Evolutionary conservation across 768 basidiomycete genomes (phyloP).

Genomic region (Amanita rimosa): DNA sequence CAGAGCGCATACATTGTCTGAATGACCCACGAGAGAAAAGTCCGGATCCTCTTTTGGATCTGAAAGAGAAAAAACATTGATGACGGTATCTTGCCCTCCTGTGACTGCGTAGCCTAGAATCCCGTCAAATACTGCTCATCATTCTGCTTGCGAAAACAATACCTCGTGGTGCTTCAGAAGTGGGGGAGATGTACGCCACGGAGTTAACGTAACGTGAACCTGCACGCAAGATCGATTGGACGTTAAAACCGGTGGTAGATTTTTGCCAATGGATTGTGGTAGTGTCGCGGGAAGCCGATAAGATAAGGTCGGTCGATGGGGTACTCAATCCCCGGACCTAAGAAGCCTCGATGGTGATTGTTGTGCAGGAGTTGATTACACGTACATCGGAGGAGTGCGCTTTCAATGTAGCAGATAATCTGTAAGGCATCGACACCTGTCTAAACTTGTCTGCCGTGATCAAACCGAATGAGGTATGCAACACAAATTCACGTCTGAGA

Average conservation of each 20-base stretch:
- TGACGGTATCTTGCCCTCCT: conserved; percentile 81
- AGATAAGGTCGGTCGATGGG: conserved; percentile 63
- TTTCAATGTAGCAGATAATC: conserved; percentile 60
- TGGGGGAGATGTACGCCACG: conserved; percentile 66
- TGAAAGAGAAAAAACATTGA: conserved; percentile 70
- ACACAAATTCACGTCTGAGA: neutral
- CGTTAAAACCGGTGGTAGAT: conserved; percentile 36
- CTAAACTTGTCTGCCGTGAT: neutral
- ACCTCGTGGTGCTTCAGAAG: conserved; percentile 62
- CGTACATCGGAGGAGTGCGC: conserved; percentile 70
- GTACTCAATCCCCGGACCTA: conserved; percentile 80
- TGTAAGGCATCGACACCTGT: conserved; percentile 46
- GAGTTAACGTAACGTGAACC: conserved; percentile 76
- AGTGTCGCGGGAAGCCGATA: conserved; percentile 88
- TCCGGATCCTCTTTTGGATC: conserved; percentile 57
- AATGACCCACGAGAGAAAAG: conserved; percentile 80
- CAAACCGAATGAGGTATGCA: neutral
- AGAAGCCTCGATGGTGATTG: conserved; percentile 12
- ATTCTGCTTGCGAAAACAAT: conserved; percentile 10
- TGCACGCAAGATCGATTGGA: conserved; percentile 43
- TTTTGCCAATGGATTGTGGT: conserved; percentile 83
- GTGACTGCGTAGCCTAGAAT: conserved; percentile 72
- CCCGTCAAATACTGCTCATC: conserved; percentile 7
- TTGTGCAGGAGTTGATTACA: conserved; percentile 12
- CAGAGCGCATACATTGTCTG: conserved; percentile 82